phyloP scores from a whole-genome alignment of 2,329 filamentous ascomycete species.

The Colletotrichum falcatum region DNA sequence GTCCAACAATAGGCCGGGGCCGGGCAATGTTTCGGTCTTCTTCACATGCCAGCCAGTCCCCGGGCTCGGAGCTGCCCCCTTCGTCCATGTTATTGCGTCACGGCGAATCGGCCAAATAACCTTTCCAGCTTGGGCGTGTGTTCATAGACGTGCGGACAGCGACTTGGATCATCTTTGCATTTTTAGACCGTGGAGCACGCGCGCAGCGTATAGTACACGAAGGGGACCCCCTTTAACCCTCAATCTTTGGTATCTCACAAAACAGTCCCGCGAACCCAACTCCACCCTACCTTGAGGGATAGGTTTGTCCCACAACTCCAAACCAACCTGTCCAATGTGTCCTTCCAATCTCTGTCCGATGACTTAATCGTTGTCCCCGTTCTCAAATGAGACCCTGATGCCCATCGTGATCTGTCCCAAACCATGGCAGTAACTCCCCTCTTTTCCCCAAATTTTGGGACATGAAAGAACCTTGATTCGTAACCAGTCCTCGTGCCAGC shows the following conservation, averaged over 20 bases:
- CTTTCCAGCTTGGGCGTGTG: neutral
- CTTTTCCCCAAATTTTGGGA: neutral
- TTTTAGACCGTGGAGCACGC: neutral
- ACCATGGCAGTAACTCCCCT: conserved; percentile 9
- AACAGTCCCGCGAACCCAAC: conserved; percentile 24
- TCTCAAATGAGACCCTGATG: neutral
- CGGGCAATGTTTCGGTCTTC: neutral
- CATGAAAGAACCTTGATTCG: neutral
- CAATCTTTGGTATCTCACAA: conserved; percentile 32
- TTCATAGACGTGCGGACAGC: neutral
- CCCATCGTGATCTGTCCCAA: conserved; percentile 12
- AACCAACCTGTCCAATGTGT: neutral
- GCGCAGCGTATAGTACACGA: conserved; percentile 7
- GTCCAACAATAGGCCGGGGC: neutral
- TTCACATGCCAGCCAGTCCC: neutral
- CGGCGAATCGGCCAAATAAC: neutral
- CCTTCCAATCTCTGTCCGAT: conserved; percentile 2
- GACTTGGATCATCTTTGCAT: neutral
- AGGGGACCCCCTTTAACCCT: neutral
- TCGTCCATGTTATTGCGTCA: neutral
- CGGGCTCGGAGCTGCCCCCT: neutral
- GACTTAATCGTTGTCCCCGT: neutral
- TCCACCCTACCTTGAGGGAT: conserved; percentile 8
- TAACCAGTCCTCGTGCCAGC: conserved; percentile 10
- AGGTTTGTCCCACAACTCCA: conserved; percentile 11